phyloP scores from a whole-genome alignment of 768 basidiomycete species.

The Tremella yokohamensis region DNA sequence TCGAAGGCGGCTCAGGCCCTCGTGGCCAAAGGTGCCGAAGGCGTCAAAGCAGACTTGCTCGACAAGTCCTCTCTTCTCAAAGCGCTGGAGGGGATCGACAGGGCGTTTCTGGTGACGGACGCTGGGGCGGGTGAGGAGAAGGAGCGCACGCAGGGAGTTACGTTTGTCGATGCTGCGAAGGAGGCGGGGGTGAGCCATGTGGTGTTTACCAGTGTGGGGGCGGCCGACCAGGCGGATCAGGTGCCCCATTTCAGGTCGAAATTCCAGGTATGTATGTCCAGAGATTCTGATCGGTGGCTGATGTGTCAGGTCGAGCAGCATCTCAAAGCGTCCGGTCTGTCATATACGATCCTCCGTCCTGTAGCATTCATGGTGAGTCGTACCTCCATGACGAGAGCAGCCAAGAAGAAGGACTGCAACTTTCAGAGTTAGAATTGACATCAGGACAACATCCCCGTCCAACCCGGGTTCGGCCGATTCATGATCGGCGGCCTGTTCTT shows the following conservation, averaged over 20 bases:
- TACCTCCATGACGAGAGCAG: too few species aligned
- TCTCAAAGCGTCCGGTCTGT: conserved; percentile 51
- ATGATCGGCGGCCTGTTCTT: conserved; percentile 32
- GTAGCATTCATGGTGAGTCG: conserved; percentile 33
- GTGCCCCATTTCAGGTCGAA: conserved; percentile 47
- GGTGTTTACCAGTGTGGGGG: conserved; percentile 49
- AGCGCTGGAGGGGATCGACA: conserved; percentile 28
- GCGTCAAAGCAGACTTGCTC: conserved; percentile 31
- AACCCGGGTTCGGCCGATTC: conserved; percentile 18
- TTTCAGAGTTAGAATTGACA: too few species aligned
- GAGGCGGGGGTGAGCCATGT: conserved; percentile 50
- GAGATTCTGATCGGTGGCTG: not conserved
- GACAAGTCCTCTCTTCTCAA: conserved; percentile 13
- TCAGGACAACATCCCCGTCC: conserved; percentile 38
- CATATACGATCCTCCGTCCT: conserved; percentile 51
- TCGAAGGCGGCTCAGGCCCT: conserved; percentile 22
- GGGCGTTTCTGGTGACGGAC: conserved; percentile 39
- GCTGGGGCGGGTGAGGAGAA: conserved; percentile 13
- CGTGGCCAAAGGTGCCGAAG: conserved; percentile 15
- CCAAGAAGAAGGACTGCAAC: too few species aligned
- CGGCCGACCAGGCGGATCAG: conserved; percentile 16
- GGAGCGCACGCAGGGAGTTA: conserved; percentile 50
- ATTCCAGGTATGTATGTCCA: conserved; percentile 24
- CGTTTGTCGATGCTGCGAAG: conserved; percentile 49
- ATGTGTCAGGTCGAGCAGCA: conserved; percentile 50